Conservation (phyloP, 768 basidiomycete species). For the Rhizopogon rudus region DNA sequence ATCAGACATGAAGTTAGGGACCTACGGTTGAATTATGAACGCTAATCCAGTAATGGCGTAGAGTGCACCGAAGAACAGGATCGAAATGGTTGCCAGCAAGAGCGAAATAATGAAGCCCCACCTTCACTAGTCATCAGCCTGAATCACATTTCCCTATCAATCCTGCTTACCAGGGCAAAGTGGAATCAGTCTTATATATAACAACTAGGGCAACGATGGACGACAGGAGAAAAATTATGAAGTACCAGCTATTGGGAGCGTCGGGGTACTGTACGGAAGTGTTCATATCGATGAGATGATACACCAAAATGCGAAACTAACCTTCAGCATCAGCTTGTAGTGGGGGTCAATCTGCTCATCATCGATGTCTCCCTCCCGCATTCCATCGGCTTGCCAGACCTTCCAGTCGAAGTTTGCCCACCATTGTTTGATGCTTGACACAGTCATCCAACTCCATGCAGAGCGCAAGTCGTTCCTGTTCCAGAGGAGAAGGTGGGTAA, state of each 20-base stretch:
- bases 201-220: conserved; percentile 51
- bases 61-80: conserved; percentile 51
- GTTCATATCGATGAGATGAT: too few relatives aligned
- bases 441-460: conserved; percentile 43
- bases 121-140: conserved; percentile 14
- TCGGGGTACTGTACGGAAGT: conserved; percentile 25
- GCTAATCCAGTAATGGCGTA: conserved; percentile 41
- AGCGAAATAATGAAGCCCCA: conserved; percentile 53
- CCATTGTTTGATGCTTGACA: conserved; percentile 26
- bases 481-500: conserved; percentile 50
- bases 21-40: conserved; percentile 15
- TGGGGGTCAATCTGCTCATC: conserved; percentile 47
- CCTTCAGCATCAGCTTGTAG: conserved; percentile 46
- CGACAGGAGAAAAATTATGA: conserved; percentile 14
- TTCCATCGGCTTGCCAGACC: conserved; percentile 26
- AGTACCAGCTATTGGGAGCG: conserved; percentile 30
- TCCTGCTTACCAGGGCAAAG: conserved; percentile 45
- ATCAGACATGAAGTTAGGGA: background rate
- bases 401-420: conserved; percentile 33
- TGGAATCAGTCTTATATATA: conserved; percentile 48
- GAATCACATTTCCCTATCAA: background rate
- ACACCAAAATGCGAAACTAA: conserved; percentile 6
- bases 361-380: conserved; percentile 25
- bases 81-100: conserved; percentile 42
- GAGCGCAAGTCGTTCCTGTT: conserved; percentile 43